Percentiles rank a stretch among this genome's conserved stretches.
Evolutionary conservation across 352 stramenopile species (phyloP).

Genomic region (Phytophthora ramorum): DNA sequence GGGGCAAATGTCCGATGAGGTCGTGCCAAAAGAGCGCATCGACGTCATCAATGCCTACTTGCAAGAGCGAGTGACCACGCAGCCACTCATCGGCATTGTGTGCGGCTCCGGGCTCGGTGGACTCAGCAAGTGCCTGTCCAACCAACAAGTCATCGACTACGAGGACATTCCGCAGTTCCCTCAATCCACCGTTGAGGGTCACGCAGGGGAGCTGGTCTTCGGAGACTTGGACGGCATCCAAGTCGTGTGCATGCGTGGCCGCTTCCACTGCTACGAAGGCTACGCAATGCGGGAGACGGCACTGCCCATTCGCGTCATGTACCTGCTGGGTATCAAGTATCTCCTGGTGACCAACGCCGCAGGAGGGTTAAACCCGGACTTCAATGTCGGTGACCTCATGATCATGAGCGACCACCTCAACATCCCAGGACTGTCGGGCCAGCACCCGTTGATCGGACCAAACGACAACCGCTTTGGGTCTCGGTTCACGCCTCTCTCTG

Average conservation of each 20-base stretch:
- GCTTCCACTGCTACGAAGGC: conserved; percentile 97
- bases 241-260: conserved; percentile 93
- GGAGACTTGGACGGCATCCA: conserved; percentile 75
- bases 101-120: conserved; percentile 94
- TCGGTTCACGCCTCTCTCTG: conserved; percentile 92
- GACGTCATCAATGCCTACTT: conserved; percentile 74
- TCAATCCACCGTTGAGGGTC: conserved; percentile 89
- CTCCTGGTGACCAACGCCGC: conserved; percentile 96
- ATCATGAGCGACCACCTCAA: conserved; percentile 96
- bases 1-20: conserved; percentile 61
- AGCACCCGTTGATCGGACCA: conserved; percentile 91
- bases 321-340: conserved; percentile 93
- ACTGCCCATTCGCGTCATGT: conserved; percentile 94
- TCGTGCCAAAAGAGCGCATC: conserved; percentile 61
- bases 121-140: conserved; percentile 90
- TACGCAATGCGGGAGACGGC: conserved; percentile 93
- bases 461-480: conserved; percentile 95
- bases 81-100: conserved; percentile 84
- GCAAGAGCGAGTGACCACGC: conserved; percentile 40
- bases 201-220: conserved; percentile 94
- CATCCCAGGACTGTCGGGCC: conserved; percentile 89
- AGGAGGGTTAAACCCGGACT: conserved; percentile 91
- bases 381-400: conserved; percentile 95
- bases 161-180: conserved; percentile 93
- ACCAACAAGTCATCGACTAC: conserved; percentile 90